Base-by-base conservation (phyloP, 441 rosid genomes). In the Aleurites moluccanus region DNA sequence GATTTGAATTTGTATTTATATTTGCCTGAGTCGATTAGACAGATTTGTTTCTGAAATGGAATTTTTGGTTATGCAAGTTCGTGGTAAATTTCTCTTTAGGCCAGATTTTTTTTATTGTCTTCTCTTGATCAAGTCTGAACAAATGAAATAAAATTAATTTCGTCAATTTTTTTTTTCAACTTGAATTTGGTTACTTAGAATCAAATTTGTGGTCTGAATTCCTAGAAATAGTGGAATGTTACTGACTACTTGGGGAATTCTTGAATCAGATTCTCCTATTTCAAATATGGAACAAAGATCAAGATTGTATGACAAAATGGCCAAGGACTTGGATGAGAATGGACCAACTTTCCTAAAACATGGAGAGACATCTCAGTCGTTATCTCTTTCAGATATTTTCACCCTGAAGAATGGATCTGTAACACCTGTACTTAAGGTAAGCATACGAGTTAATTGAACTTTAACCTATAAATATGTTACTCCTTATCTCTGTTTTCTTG, bases 351-450 rank as follows among this genome's bases (percentile, higher is more conserved):
- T 96, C 76, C 92, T 96, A 63, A 87, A 91, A 77, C 92, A 88
- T 16, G 97, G 99, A 11, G 86, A 93, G 84, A 93, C 99, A 21
- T 89, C 98, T 77, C 97, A 92, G 83, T 93, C 97, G 3, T 80
- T 96, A 80, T 84, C 88, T 6, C 89, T 95, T 73, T 91, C 97
- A 1, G 92, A 91, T 81, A 85, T 93, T 74, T 93, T 95, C 76
- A 85, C 87, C 38, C 27, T 93, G 30, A 84, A 89, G 30, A 81
- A 89, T 87, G 97, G 96, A 75, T 70, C 77, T 38, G 88, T 90
- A 60, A 83, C 81, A 67, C 96, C 98, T 72, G 83, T 88, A 53
- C 83, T 86, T 9, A 93, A 91, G 97, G 98, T 93, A 79, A 70
- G 9, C 30, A 38, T 78, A 57, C 7, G 33, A 50, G 25, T 69